Conservation (phyloP, 2,329 filamentous ascomycete genomes). For the Harringtonia lauricola region DNA sequence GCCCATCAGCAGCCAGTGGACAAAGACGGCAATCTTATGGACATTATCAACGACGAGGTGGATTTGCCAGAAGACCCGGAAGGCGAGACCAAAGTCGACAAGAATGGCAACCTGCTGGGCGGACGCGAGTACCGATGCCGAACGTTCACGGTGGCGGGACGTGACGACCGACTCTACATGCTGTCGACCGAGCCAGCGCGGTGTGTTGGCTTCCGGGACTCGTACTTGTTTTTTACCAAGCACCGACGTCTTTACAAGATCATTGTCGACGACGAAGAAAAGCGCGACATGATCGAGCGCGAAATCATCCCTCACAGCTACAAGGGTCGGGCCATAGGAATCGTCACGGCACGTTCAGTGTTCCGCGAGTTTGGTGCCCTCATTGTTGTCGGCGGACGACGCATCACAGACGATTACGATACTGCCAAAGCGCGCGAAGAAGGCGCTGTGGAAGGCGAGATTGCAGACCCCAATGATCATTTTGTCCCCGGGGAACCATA, state of each 20-base stretch:
- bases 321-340: conserved; percentile 94
- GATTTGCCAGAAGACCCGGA: conserved; percentile 76
- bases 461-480: conserved; percentile 82
- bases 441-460: conserved; percentile 74
- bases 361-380: conserved; percentile 93
- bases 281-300: conserved; percentile 88
- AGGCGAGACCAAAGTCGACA: conserved; percentile 90
- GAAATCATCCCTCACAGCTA: conserved; percentile 96
- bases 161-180: conserved; percentile 89
- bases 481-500: conserved; percentile 74
- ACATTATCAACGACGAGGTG: conserved; percentile 87
- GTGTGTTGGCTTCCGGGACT: conserved; percentile 94
- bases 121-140: conserved; percentile 90
- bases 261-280: conserved; percentile 95
- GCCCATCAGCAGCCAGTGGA: conserved; percentile 75
- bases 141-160: conserved; percentile 80
- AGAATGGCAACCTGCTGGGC: conserved; percentile 68
- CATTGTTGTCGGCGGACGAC: conserved; percentile 84
- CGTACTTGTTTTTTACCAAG: conserved; percentile 98
- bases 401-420: conserved; percentile 82
- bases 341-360: conserved; percentile 91
- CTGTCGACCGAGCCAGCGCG: conserved; percentile 93
- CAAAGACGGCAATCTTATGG: conserved; percentile 84
- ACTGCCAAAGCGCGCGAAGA: conserved; percentile 63
- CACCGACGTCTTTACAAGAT: conserved; percentile 96